These are phyloP conservation scores for Saccharomycopsis sp. DNA, from an alignment of 805 yeast genomes.

Conservation along the genomic window DNA sequence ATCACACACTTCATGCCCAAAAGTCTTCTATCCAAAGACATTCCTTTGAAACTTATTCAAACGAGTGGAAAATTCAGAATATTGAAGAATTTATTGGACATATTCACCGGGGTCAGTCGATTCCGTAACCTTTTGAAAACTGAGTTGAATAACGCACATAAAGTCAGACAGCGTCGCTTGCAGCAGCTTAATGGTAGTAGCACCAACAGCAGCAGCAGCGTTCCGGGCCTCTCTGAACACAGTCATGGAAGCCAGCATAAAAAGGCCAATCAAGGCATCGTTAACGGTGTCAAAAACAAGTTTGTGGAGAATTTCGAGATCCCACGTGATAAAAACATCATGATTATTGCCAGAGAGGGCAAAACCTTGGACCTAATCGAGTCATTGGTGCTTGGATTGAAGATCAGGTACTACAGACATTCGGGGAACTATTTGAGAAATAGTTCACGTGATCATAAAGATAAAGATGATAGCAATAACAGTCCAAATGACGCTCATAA, in stretches of 20 bases:
- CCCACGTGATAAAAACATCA: slow-evolving; percentile 43
- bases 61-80: slow-evolving; percentile 82
- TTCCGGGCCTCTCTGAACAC: slow-evolving; percentile 16
- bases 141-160: slow-evolving; percentile 4
- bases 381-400: slow-evolving; percentile 60
- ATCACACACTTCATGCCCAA: slow-evolving; percentile 85
- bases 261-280: slow-evolving; percentile 11
- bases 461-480: slow-evolving; percentile 1
- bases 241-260: slow-evolving; percentile 13
- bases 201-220: background rate
- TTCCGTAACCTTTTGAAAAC: slow-evolving; percentile 22
- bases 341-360: slow-evolving; percentile 64
- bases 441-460: background rate
- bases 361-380: slow-evolving; percentile 66
- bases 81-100: slow-evolving; percentile 53
- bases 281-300: slow-evolving; percentile 8
- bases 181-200: background rate
- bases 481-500: background rate
- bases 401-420: slow-evolving; percentile 49
- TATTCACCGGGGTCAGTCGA: slow-evolving; percentile 35
- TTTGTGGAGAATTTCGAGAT: slow-evolving; percentile 3
- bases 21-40: slow-evolving; percentile 62
- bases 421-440: slow-evolving; percentile 59
- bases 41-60: slow-evolving; percentile 61
- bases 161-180: slow-evolving; percentile 1